Evolutionary conservation across 2,329 filamentous ascomycete genomes (phyloP), one percentile per base, ranked within the genome.

Genomic region (Samsoniella hepiali): DNA sequence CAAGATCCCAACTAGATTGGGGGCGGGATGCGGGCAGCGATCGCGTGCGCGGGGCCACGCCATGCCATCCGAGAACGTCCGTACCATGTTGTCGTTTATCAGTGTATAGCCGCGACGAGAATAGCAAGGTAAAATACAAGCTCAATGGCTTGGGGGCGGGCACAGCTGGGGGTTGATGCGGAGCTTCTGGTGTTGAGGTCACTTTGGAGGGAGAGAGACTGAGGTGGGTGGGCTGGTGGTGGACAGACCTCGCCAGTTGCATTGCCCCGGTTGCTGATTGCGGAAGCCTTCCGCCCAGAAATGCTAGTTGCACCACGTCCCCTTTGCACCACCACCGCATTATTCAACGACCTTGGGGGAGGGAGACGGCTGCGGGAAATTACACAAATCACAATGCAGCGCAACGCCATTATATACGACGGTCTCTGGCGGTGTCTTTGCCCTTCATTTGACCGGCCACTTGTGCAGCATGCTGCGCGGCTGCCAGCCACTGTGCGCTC

Each of bases 371-470:
- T 9, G 53, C 42, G n/a, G 44, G n/a, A 10, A 50, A 27, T 4
- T 40, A 47, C 49, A 13, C 8, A 22, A 44, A 29, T 31, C 44
- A 57, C n/a, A 3, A 76, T 76, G 74, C 72, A 71, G 65, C 68
- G 69, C 50, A 68, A 66, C 47, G 64, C 64, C 65, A 68, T 82
- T 58, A 72, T 78, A 2, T 70, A 80, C 42, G 86, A 89, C 72
- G 84, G 86, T 65, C 79, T 90, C 53, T 88, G 86, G 84, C 83
- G 83, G 70, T 88, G 83, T 70, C 76, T 89, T 17, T 88, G 84
- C 69, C 86, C 86, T 13, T 81, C 80, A 9, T 77, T 84, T 63
- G 81, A 84, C 68, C 67, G 74, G 7, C 63, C 68, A 5, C 69
- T 62, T 11, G 42, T 42, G 13, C 38, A 27, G 31, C 40, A 55